These are phyloP conservation scores for Choricystis sp. DNA, from an alignment of 139 green algal species.

Conservation along the genomic window DNA sequence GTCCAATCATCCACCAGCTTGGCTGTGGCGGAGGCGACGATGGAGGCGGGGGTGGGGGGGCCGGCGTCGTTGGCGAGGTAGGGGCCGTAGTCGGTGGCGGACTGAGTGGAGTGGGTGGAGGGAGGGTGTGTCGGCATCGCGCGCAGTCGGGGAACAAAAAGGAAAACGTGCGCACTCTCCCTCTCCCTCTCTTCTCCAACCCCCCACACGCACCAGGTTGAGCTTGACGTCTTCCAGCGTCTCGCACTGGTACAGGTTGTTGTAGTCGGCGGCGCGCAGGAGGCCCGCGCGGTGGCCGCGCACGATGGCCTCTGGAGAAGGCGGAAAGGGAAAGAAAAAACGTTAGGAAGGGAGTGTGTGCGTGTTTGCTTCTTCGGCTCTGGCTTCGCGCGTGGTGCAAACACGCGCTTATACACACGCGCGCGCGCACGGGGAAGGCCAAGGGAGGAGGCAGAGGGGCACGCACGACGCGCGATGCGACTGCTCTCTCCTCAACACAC, in stretches of 20 bases:
- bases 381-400: background rate
- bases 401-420: background rate
- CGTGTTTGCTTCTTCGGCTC: background rate
- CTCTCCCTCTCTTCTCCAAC: background rate
- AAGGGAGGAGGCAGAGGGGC: background rate
- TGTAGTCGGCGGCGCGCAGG: slow-evolving; percentile 84
- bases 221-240: slow-evolving; percentile 96
- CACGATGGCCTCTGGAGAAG: slow-evolving; percentile 75
- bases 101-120: slow-evolving; percentile 22
- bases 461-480: no score
- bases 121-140: background rate
- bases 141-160: background rate
- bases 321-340: background rate
- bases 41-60: slow-evolving; percentile 65
- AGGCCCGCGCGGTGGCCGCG: slow-evolving; percentile 76
- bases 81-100: slow-evolving; percentile 74
- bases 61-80: slow-evolving; percentile 84
- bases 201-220: slow-evolving; percentile 57
- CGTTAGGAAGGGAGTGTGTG: background rate
- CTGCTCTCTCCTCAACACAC: no score
- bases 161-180: background rate
- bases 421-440: background rate
- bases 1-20: slow-evolving; percentile 97
- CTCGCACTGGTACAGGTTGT: slow-evolving; percentile 95
- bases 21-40: slow-evolving; percentile 89